A percentile compares a stretch with the other conserved stretches of the same genome.
Conservation (phyloP, 2,329 filamentous ascomycete genomes). For the Truncatella angustata region DNA sequence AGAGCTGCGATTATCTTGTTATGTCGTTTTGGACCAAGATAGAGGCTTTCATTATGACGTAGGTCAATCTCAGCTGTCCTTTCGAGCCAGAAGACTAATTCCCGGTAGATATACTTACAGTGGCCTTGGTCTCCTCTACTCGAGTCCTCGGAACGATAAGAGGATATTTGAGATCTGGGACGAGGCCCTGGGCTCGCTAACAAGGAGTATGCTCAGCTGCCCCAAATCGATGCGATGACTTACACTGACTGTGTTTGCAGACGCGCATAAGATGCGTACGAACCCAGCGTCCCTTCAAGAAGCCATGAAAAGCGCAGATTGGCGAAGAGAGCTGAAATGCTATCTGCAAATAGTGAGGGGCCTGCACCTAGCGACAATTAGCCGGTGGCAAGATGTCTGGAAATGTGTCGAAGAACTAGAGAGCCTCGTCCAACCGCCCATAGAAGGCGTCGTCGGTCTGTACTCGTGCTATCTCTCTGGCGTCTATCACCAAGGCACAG, state of each 20-base stretch:
- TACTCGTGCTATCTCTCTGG: conserved; percentile 72
- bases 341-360: conserved; percentile 71
- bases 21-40: conserved; percentile 61
- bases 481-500: conserved; percentile 73
- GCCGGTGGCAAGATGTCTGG: conserved; percentile 66
- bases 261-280: conserved; percentile 31
- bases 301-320: conserved; percentile 58
- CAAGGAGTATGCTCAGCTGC: conserved; percentile 31
- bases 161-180: conserved; percentile 38
- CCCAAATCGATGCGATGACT: conserved; percentile 18
- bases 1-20: conserved; percentile 53
- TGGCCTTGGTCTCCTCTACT: conserved; percentile 43
- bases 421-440: conserved; percentile 37
- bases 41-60: conserved; percentile 56
- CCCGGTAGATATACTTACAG: conserved; percentile 51
- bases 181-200: conserved; percentile 33
- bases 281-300: conserved; percentile 53
- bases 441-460: conserved; percentile 46
- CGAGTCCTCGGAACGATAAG: conserved; percentile 34
- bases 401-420: conserved; percentile 55
- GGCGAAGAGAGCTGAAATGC: conserved; percentile 64
- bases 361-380: conserved; percentile 67
- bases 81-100: not conserved
- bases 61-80: conserved; percentile 24
- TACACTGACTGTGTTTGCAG: conserved; percentile 13